A percentile compares a stretch with the other conserved stretches of the same genome.
phyloP scores from a whole-genome alignment of 139 green algal genomes.

The Micractinium conductrix region DNA sequence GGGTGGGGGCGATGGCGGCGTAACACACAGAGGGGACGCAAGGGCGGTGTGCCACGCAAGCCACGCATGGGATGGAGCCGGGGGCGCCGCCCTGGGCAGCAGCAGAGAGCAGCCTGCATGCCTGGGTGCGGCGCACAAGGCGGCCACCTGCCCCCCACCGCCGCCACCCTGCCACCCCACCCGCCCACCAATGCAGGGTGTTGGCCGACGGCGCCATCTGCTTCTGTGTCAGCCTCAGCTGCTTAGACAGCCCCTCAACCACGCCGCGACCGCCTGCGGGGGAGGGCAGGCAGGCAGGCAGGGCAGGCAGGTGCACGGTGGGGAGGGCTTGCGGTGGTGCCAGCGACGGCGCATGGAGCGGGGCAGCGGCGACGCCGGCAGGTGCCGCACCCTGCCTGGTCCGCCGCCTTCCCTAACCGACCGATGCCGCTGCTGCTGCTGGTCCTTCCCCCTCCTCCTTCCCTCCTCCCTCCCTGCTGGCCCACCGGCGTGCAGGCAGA shows the following conservation, averaged over 20 bases:
- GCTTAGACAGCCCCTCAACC: slow-evolving; percentile 79
- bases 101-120: too few relatives aligned
- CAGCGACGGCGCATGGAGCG: too few relatives aligned
- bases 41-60: too few relatives aligned
- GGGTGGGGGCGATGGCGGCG: neutral
- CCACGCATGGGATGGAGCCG: too few relatives aligned
- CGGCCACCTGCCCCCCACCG: too few relatives aligned
- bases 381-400: neutral
- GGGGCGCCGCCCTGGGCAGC: too few relatives aligned
- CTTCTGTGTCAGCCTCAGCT: slow-evolving; percentile 64
- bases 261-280: slow-evolving; percentile 77
- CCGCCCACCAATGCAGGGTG: slow-evolving; percentile 57
- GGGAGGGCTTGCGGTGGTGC: too few relatives aligned
- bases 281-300: neutral
- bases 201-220: slow-evolving; percentile 63
- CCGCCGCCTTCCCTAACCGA: too few relatives aligned
- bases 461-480: neutral
- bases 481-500: slow-evolving; percentile 79
- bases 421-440: neutral
- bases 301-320: neutral
- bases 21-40: too few relatives aligned
- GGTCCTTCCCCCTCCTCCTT: neutral
- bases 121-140: too few relatives aligned
- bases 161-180: neutral
- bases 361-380: neutral